Evolutionary conservation across 2,329 filamentous ascomycete genomes (phyloP), one percentile per base, ranked within the genome.

Genomic region (Botryosphaeria dothidea): DNA sequence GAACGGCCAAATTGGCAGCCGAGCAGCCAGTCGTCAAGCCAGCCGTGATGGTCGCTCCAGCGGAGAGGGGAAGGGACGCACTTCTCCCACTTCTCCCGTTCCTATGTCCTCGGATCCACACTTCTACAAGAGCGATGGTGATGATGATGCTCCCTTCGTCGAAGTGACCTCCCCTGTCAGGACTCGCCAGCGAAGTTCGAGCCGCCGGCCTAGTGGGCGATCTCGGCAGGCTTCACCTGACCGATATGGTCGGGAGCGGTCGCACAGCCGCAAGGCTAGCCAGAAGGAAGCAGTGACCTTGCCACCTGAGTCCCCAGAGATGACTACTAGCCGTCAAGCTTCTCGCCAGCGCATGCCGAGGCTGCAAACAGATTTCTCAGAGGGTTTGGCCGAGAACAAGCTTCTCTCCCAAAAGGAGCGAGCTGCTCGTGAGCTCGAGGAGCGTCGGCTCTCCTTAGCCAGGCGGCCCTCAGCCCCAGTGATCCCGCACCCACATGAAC

Each of bases 361-460:
- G 54, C 60, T 68, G 4, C 62, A 69, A 64, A 68, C 69, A 7
- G 64, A 69, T 57, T 65, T 68, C 27, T 61, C 68, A 19, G 48
- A 6, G 6, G n/a, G 17, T n/a, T 27, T 36, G 13, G 58, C 57
- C 63, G 36, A 67, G 67, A 9, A 38, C 66, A 68, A 74, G 66
- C 69, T 70, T 17, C 68, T 79, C 65, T 77, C 74, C 62, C 78
- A 77, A 66, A 82, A 80, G 68, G 79, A 79, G 66, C 71, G 80
- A 21, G 82, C 80, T 9, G 92, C 93, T 7, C 88, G 90, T 54
- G 93, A 97, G 77, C 85, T 98, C 0, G 93, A 97, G 77, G 92
- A 95, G 72, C 88, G 94, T 29, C 89, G 94, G 65, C 87, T 91
- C 73, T 97, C 94, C 15, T 83, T 96, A 27, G 92, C 91, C 21